Conservation (phyloP, 2,329 filamentous ascomycete genomes). For the Corynespora cassiicola region DNA sequence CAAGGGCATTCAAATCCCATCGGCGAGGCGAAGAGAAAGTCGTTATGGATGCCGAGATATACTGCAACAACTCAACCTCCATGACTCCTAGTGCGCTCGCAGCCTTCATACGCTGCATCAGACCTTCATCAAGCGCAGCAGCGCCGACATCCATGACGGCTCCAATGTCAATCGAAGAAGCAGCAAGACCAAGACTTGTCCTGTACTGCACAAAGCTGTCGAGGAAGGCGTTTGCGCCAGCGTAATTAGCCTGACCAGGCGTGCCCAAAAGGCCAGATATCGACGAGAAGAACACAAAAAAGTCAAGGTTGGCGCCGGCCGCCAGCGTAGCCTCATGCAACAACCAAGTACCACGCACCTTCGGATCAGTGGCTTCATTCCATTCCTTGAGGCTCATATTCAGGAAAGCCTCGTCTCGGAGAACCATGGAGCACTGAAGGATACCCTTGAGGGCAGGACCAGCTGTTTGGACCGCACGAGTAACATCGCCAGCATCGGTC, state of each 20-base stretch:
- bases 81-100: too few relatives aligned
- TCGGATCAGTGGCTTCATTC: conserved; percentile 13
- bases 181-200: conserved; percentile 33
- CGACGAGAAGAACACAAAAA: conserved; percentile 39
- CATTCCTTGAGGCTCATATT: conserved; percentile 19
- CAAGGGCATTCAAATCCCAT: too few relatives aligned
- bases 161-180: conserved; percentile 58
- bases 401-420: conserved; percentile 12
- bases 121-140: conserved; percentile 25
- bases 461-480: conserved; percentile 3
- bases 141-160: conserved; percentile 52
- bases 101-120: conserved; percentile 10
- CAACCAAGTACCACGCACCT: conserved; percentile 29
- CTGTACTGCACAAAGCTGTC: conserved; percentile 29
- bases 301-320: conserved; percentile 18
- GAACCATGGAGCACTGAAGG: conserved; percentile 22
- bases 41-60: too few relatives aligned
- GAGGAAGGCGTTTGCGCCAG: conserved; percentile 50
- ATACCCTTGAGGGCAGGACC: conserved; percentile 10
- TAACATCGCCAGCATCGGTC: conserved; percentile 5
- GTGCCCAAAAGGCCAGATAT: conserved; percentile 28
- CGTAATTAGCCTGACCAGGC: conserved; percentile 54
- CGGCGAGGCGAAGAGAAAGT: too few relatives aligned
- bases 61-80: too few relatives aligned
- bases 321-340: conserved; percentile 21